Percentiles rank a stretch among this genome's conserved stretches.
Evolutionary conservation across 495 filamentous ascomycete genomes (phyloP).

Genomic region (Penicillium salamii): DNA sequence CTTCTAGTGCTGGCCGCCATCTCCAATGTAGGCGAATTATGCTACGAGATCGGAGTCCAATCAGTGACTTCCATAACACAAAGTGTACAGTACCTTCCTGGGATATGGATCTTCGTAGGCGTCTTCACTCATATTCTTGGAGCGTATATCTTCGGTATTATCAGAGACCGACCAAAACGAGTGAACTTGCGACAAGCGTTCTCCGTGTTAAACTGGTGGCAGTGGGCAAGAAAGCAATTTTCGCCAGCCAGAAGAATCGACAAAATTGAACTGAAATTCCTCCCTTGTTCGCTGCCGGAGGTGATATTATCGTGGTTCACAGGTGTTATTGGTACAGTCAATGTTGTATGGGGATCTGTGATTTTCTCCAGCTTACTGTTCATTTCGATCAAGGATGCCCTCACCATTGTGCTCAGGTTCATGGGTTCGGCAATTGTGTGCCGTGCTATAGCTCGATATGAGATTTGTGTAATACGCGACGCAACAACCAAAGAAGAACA

Average conservation of each 20-base stretch:
- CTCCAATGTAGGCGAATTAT: background rate
- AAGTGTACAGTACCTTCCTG: background rate
- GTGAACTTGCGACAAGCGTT: background rate
- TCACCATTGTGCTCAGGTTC: background rate
- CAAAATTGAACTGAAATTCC: background rate
- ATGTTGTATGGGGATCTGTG: background rate
- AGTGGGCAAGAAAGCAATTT: background rate
- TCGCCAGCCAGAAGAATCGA: background rate
- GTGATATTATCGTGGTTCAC: background rate
- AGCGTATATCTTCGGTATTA: background rate
- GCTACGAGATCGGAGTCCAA: background rate
- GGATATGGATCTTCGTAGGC: background rate
- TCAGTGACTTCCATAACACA: background rate
- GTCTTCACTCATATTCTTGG: background rate
- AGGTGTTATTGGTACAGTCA: background rate
- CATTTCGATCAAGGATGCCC: background rate
- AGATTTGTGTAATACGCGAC: background rate
- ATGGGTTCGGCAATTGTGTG: background rate
- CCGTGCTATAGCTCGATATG: background rate
- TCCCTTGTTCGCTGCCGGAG: background rate
- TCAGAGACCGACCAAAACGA: no score
- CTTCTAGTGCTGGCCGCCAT: background rate
- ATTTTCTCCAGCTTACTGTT: conserved; percentile 7
- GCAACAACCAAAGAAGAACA: no score
- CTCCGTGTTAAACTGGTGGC: background rate